These are phyloP conservation scores for Oenanthe javanica DNA, from an alignment of 140 eudicot species.

Conservation along the genomic window DNA sequence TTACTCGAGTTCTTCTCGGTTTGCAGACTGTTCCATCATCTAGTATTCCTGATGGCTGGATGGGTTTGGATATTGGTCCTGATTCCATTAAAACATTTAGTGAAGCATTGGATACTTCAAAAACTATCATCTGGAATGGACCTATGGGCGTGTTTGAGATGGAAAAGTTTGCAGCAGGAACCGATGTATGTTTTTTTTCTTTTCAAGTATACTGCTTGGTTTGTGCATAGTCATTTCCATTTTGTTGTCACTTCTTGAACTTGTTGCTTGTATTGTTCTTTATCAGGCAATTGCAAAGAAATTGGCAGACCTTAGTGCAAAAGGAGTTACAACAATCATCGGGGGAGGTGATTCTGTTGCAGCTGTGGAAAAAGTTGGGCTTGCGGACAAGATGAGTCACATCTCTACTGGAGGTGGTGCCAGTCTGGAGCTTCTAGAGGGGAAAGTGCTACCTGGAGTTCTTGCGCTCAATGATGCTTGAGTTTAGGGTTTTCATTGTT, in stretches of 20 bases:
- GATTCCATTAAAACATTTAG: conserved; percentile 55
- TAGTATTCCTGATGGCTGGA: conserved; percentile 84
- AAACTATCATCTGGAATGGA: conserved; percentile 81
- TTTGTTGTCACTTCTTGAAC: not conserved
- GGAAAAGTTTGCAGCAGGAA: conserved; percentile 77
- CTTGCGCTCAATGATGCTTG: conserved; percentile 77
- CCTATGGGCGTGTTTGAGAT: conserved; percentile 91
- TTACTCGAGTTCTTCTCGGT: not conserved
- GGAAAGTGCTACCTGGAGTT: conserved; percentile 79
- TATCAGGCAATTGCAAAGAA: conserved; percentile 72
- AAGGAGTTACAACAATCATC: conserved; percentile 83
- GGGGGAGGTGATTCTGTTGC: conserved; percentile 96
- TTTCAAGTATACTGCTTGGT: not conserved
- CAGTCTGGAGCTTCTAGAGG: conserved; percentile 86
- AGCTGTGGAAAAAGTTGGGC: conserved; percentile 81
- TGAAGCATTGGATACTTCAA: conserved; percentile 58
- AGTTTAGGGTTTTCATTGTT: not conserved
- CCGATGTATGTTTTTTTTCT: conserved; percentile 37
- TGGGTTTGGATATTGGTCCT: conserved; percentile 84
- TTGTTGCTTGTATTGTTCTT: not conserved
- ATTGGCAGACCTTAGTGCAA: conserved; percentile 68
- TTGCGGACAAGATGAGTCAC: conserved; percentile 91
- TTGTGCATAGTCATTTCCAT: not conserved
- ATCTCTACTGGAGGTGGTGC: conserved; percentile 95
- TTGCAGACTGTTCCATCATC: conserved; percentile 73